These are phyloP conservation scores for Dictyophora rubrovolvata DNA, from an alignment of 768 basidiomycete genomes.

Conservation along the genomic window DNA sequence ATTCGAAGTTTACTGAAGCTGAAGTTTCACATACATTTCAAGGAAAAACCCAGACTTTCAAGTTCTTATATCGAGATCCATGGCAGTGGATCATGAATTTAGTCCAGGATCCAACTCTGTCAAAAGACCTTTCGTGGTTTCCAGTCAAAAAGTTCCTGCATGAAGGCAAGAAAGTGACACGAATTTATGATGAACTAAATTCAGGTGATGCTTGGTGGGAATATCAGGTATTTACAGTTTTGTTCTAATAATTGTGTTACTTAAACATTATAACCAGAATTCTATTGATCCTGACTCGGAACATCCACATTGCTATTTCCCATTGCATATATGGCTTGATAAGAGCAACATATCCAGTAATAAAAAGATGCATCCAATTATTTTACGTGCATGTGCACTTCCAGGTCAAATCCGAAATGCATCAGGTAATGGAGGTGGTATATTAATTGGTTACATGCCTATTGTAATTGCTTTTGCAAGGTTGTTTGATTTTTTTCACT, in stretches of 20 bases:
- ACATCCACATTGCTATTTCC: conserved; percentile 19
- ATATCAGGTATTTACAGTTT: conserved; percentile 20
- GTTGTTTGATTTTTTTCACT: not conserved
- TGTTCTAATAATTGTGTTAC: conserved; percentile 2
- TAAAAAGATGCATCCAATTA: conserved; percentile 21
- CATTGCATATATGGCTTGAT: conserved; percentile 24
- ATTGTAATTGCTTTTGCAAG: conserved; percentile 12
- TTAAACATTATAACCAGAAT: not conserved
- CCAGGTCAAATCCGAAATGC: conserved; percentile 22
- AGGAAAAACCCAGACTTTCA: conserved; percentile 11
- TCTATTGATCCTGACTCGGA: not conserved
- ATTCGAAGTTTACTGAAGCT: conserved; percentile 15
- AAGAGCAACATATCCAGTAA: conserved; percentile 21
- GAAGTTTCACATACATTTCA: conserved; percentile 13
- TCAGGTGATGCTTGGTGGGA: conserved; percentile 23
- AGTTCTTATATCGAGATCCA: conserved; percentile 21
- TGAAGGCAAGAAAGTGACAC: conserved; percentile 10
- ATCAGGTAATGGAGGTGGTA: conserved; percentile 25
- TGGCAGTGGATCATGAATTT: conserved; percentile 20
- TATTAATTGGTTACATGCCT: conserved; percentile 21
- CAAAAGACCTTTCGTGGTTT: conserved; percentile 13
- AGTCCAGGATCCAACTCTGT: conserved; percentile 16
- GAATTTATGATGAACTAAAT: conserved; percentile 21
- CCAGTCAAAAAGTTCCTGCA: conserved; percentile 20
- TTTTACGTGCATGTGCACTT: conserved; percentile 19